Evolutionary conservation across 345 rosid genomes (phyloP), one percentile per base, ranked within the genome.

Genomic region (Luvunga scandens): DNA sequence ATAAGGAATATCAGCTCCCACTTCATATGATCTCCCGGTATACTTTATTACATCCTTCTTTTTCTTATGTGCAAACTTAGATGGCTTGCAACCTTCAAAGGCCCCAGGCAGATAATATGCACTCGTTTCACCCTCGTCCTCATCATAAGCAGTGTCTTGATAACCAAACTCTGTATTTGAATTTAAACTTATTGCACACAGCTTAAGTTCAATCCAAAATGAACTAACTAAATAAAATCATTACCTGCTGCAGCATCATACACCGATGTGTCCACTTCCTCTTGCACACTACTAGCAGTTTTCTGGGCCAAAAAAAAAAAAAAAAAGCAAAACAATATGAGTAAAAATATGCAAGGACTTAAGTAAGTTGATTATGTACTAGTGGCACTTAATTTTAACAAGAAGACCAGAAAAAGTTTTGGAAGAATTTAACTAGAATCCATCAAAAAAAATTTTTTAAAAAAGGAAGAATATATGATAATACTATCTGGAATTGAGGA

Each of bases 51-150:
- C 55, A 82, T 78, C 82, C 85, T 90, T 93, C 85, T 83, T 79
- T 82, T 89, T 97, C 84, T 87, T 93, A 83, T 84, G 98, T 69
- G 85, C 79, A 72, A 75, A 79, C 76, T 91, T 91, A 55, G 80
- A 85, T 81, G 91, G 76, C 83, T 81, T 91, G 84, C 82, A 87
- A 68, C 81, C 83, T 70, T 91, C 97, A 57, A 89, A 88, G 77
- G 76, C 85, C 81, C 92, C 90, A 71, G 88, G 90, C 79, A 86
- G 84, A 89, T 90, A 91, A 80, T 87, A 94, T 39, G 89, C 76
- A 77, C 89, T 89, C 68, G 95, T 92, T 85, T 92, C 98, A 71
- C 88, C 96, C 83, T 96, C 99, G 81, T 93, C 98, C 78, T 97
- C 98, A 81, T 92, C 89, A 67, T 88, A 91, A 24, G 81, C 81